Conservation (phyloP, 495 filamentous ascomycete genomes). For the Penicillium cataractarum region DNA sequence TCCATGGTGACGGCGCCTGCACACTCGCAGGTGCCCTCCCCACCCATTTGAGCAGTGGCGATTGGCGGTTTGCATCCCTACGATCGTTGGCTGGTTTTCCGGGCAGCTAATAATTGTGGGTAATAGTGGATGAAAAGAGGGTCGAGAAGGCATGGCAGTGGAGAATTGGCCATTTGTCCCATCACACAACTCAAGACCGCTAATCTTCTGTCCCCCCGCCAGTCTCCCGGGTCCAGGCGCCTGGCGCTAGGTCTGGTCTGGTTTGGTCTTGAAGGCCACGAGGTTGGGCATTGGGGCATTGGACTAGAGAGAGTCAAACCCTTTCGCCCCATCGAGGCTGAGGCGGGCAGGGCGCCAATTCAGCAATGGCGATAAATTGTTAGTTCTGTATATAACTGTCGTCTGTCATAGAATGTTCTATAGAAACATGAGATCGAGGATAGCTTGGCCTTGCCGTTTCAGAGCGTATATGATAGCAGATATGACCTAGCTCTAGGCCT, state of each 20-base stretch:
- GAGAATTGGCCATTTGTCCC: background rate
- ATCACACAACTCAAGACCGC: conserved; percentile 10
- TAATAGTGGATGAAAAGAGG: background rate
- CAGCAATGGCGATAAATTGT: background rate
- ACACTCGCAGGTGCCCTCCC: conserved; percentile 31
- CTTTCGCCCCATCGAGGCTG: conserved; percentile 9
- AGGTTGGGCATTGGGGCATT: conserved; percentile 6
- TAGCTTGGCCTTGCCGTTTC: no score
- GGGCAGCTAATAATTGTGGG: background rate
- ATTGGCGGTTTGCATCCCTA: conserved; percentile 27
- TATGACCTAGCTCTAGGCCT: background rate
- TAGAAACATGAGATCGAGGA: no score
- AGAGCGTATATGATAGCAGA: background rate
- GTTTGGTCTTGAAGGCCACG: conserved; percentile 7
- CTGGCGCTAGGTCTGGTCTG: conserved; percentile 1
- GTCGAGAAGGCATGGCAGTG: background rate
- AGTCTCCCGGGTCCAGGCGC: background rate
- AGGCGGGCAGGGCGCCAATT: conserved; percentile 3
- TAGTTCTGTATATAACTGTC: no score
- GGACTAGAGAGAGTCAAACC: background rate
- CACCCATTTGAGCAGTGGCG: conserved; percentile 1
- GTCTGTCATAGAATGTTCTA: no score
- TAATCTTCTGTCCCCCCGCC: background rate
- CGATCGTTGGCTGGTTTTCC: conserved; percentile 18
- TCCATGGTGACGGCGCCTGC: conserved; percentile 32